A percentile compares a stretch with the other conserved stretches of the same genome.
Evolutionary conservation across 768 basidiomycete genomes (phyloP).

Genomic region (Dacryopinax spathularia): DNA sequence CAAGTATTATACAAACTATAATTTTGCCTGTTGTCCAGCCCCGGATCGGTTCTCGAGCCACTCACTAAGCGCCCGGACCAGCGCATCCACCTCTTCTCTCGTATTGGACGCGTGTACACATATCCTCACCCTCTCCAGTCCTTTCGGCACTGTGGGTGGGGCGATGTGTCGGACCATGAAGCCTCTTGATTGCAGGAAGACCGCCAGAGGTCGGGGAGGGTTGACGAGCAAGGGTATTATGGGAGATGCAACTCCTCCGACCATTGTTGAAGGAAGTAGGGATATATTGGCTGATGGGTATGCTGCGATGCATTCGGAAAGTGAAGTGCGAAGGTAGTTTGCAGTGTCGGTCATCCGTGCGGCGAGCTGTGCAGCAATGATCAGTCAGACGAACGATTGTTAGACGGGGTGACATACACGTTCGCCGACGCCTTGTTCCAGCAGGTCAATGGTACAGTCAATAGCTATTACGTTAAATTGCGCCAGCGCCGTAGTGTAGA

Average conservation of each 20-base stretch:
- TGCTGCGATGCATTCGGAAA: slow-evolving; percentile 13
- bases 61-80: slow-evolving; percentile 34
- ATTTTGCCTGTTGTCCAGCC: neutral
- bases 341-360: slow-evolving; percentile 16
- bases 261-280: slow-evolving; percentile 32
- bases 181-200: slow-evolving; percentile 38
- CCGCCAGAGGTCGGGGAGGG: slow-evolving; percentile 59
- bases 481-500: slow-evolving; percentile 80
- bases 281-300: slow-evolving; percentile 13
- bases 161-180: slow-evolving; percentile 64
- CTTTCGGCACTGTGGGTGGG: slow-evolving; percentile 82
- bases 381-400: neutral
- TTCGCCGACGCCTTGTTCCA: slow-evolving; percentile 52
- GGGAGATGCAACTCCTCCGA: slow-evolving; percentile 38
- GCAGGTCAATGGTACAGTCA: slow-evolving; percentile 64
- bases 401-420: slow-evolving; percentile 30
- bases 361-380: slow-evolving; percentile 16
- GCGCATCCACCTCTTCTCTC: slow-evolving; percentile 40
- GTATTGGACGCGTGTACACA: slow-evolving; percentile 75
- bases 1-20: neutral
- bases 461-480: slow-evolving; percentile 62
- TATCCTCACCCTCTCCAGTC: slow-evolving; percentile 71
- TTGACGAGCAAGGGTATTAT: slow-evolving; percentile 77
- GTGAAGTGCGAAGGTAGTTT: slow-evolving; percentile 21
- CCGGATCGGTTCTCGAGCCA: slow-evolving; percentile 17